Evolutionary conservation across 2,329 filamentous ascomycete species (phyloP).

Genomic region (Colletotrichum kahawae): DNA sequence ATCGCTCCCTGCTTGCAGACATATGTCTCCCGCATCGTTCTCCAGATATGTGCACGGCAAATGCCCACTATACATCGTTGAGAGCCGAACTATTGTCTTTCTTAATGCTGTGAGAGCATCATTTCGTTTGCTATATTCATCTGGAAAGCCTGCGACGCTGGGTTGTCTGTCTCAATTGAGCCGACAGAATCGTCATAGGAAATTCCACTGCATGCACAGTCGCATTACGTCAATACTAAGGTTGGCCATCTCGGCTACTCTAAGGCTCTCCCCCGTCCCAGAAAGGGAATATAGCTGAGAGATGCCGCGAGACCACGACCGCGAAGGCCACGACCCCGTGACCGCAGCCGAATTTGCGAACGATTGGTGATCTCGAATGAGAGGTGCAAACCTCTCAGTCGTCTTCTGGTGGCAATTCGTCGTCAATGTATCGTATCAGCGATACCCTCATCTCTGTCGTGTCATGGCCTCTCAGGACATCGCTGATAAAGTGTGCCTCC

Average conservation of each 20-base stretch:
- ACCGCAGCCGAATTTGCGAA: neutral
- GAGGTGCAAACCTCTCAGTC: constrained; percentile 61
- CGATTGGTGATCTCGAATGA: neutral
- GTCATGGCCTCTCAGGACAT: constrained; percentile 90
- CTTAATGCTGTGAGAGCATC: neutral
- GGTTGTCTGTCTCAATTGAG: neutral
- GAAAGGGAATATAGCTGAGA: neutral
- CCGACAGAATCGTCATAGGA: neutral
- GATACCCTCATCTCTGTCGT: constrained; percentile 97
- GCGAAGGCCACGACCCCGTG: neutral
- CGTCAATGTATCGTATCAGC: constrained; percentile 91
- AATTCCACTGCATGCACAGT: neutral
- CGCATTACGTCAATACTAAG: neutral
- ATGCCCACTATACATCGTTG: neutral
- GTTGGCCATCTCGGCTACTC: neutral
- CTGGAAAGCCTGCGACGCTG: neutral
- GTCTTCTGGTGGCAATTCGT: constrained; percentile 95
- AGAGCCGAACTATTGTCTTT: neutral
- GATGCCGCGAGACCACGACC: neutral
- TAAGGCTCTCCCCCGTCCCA: neutral
- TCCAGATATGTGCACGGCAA: neutral
- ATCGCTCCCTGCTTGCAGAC: neutral
- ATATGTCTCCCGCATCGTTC: neutral
- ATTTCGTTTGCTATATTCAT: neutral
- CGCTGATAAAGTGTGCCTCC: constrained; percentile 94